Evolutionary conservation across 129 eudicot genomes (phyloP).

Genomic region (Artemisia argyi): DNA sequence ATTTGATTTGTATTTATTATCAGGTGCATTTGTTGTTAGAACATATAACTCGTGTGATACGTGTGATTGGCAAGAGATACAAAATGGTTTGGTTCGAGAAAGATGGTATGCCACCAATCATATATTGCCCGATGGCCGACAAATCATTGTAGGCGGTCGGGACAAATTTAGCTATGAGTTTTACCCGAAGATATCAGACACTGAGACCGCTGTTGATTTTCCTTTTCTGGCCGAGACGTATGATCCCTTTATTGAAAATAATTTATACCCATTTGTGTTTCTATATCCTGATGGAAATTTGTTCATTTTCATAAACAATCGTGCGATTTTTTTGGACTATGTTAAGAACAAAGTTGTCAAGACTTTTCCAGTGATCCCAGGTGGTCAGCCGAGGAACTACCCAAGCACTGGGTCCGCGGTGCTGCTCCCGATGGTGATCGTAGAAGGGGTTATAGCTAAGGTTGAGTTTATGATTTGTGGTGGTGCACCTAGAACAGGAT

Average conservation of each 20-base stretch:
- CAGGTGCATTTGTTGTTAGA: slow-evolving; percentile 44
- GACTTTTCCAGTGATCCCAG: slow-evolving; percentile 56
- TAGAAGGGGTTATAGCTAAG: slow-evolving; percentile 19
- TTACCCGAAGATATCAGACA: slow-evolving; percentile 40
- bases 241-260: slow-evolving; percentile 52
- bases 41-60: slow-evolving; percentile 35
- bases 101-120: slow-evolving; percentile 87
- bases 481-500: slow-evolving; percentile 56
- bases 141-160: slow-evolving; percentile 72
- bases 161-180: slow-evolving; percentile 53
- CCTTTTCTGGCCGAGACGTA: slow-evolving; percentile 48
- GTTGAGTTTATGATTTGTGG: slow-evolving; percentile 70
- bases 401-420: slow-evolving; percentile 86
- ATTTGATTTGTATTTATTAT: too few relatives aligned
- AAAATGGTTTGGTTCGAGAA: slow-evolving; percentile 18
- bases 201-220: slow-evolving; percentile 16
- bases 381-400: slow-evolving; percentile 70
- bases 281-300: slow-evolving; percentile 65
- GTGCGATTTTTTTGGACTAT: slow-evolving; percentile 57
- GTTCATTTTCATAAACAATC: slow-evolving; percentile 63
- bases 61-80: slow-evolving; percentile 71
- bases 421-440: slow-evolving; percentile 53
- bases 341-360: slow-evolving; percentile 34
- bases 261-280: slow-evolving; percentile 71
- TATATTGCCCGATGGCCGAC: slow-evolving; percentile 59